Evolutionary conservation across 2,329 filamentous ascomycete species (phyloP), one percentile per base, ranked within the genome.

Genomic region (Fonsecaea pedrosoi): DNA sequence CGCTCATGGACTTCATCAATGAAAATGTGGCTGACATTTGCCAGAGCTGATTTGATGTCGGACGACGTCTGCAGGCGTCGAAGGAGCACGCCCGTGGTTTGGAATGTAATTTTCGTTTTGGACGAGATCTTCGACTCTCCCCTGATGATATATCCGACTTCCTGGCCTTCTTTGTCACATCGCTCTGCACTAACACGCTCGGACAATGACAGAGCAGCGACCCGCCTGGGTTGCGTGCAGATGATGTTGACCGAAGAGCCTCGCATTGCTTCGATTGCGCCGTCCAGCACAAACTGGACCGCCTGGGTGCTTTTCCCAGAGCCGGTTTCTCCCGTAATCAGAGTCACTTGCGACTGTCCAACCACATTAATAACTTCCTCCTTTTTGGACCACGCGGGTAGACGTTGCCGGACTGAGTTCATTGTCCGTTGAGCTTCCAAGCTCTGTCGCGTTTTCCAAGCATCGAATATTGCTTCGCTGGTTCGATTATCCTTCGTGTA

Each of bases 1-100:
- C 94, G 88, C 78, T 99, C 94, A 80, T 99, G 94, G 2, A 98
- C 94, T 78, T 99, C 94, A 76, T 99, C 94, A 54, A 98, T 93
- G 18, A 98, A 91, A 7, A 99, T 88, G 76, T 99, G 95, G 72
- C 92, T 97, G 69, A 99, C 90, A 78, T 97, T 92, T 5, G 92
- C 91, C 55, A 99, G 80, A 45, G 93, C 92, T 21, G 90, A 86
- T 0, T 92, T 95, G 30, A 71, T 53, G 21, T 48, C 69, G 9
- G 62, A 54, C 10, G 71, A 70, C 34, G 60, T 60, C 78, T 99
- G 95, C n/a, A 99, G 84, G 12, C 94, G 89, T 68, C 95, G 85
- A 18, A 99, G 85, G 42, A 99, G 82, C 2, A 99, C 93, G 87
- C 94, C 94, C 9, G 94, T 97, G 0, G 94, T 99, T 68, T 97